Percentiles rank a stretch among this genome's conserved stretches.
Conservation (phyloP, 192 early-diverging fungal species). For the Podila verticillata region DNA sequence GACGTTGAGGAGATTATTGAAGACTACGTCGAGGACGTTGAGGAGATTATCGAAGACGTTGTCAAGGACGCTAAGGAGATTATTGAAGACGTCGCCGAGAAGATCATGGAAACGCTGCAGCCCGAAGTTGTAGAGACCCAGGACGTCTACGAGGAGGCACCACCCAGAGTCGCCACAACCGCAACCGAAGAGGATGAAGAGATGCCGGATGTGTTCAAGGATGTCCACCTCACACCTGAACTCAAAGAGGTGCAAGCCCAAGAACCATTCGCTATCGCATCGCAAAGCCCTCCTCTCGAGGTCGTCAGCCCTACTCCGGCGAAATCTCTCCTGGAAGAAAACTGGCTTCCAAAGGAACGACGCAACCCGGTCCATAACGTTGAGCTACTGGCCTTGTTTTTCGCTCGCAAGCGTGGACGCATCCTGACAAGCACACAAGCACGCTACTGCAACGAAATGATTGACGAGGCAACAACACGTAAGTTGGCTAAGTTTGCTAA, state of each 20-base stretch:
- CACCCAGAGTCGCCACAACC: neutral
- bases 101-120: no score
- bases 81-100: neutral
- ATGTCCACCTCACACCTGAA: no score
- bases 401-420: slow-evolving; percentile 16
- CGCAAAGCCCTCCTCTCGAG: neutral
- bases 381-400: slow-evolving; percentile 24
- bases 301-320: neutral
- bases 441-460: slow-evolving; percentile 14
- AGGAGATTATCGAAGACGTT: neutral
- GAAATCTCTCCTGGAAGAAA: neutral
- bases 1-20: neutral
- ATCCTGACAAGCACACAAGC: slow-evolving; percentile 27
- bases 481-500: neutral
- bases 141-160: neutral
- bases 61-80: neutral
- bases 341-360: neutral
- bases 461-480: neutral
- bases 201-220: neutral
- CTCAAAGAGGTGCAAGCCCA: neutral
- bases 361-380: slow-evolving; percentile 11
- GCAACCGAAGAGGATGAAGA: neutral
- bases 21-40: neutral
- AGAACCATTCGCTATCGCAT: neutral
- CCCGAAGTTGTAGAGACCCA: neutral